A percentile compares a stretch with the other conserved stretches of the same genome.
Conservation (phyloP, 1,139 yeast genomes). For the Geotrichum fermentans region DNA sequence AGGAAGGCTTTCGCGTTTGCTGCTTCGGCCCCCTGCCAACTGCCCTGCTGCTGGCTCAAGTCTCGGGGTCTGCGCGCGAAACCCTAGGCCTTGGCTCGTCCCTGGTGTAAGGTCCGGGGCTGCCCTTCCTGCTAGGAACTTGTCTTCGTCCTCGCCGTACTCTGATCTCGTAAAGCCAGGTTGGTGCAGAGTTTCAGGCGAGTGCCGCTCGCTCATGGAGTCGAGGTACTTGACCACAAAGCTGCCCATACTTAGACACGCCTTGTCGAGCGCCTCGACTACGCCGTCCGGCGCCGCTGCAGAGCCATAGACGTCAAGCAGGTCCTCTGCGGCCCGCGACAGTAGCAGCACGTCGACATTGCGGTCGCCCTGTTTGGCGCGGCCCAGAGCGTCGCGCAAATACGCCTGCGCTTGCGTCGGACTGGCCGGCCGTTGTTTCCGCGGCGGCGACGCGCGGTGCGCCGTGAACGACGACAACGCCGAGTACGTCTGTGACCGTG, state of each 20-base stretch:
- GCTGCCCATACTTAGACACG: slow-evolving; percentile 31
- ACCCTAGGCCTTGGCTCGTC: too few species aligned
- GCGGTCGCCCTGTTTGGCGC: slow-evolving; percentile 3
- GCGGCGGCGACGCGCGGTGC: not conserved
- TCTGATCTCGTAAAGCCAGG: too few species aligned
- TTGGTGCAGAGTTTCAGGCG: too few species aligned
- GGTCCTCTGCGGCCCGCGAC: slow-evolving; percentile 23
- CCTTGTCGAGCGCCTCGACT: slow-evolving; percentile 30
- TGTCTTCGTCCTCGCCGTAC: too few species aligned
- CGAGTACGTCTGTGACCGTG: too few species aligned
- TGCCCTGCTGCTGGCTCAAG: too few species aligned
- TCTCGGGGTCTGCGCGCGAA: too few species aligned
- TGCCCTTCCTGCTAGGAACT: too few species aligned
- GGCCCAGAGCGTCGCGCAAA: slow-evolving; percentile 22
- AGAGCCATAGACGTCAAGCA: slow-evolving; percentile 7
- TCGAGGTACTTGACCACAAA: slow-evolving; percentile 25
- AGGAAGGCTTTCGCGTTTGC: too few species aligned
- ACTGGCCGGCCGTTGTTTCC: not conserved
- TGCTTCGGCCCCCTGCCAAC: too few species aligned
- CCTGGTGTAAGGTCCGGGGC: too few species aligned
- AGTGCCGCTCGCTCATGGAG: too few species aligned
- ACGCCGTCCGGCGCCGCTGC: slow-evolving; percentile 2
- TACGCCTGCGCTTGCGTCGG: slow-evolving; percentile 31
- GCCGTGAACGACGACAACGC: not conserved
- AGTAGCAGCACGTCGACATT: slow-evolving; percentile 16